Base-by-base conservation (phyloP, 2,329 filamentous ascomycete genomes). In the Geosmithia flava region DNA sequence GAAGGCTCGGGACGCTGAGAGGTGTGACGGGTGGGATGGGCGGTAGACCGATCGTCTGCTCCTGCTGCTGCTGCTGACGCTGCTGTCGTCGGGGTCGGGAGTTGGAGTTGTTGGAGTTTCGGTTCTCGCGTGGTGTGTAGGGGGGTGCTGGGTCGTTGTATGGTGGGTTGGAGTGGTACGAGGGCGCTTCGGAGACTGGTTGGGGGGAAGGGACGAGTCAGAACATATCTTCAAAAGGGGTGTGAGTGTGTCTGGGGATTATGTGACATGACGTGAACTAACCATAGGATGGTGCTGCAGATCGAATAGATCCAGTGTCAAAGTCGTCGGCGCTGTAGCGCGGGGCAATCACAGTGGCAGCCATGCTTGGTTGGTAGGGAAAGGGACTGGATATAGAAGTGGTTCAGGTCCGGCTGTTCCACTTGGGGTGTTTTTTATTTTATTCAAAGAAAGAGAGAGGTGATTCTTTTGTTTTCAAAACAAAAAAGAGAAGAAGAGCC, bases 241-340 rank as follows among this genome's bases (percentile, higher is more conserved):
- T 2, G 17, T 41, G 30, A 3, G 10, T 30, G n/a, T 23, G 17
- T 13, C 11, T 19, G 23, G 20, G 30, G 45, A 23, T 23, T 5
- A 5, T 19, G n/a, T 16, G n/a, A n/a, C n/a, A n/a, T 29, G 42
- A 7, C 27, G 17, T 7, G 23, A 7, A 67, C 75, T 70, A 55
- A 80, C 76, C 69, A 60, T 85, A 85, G 10, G 81, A 85, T 41
- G 81, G 81, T n/a, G 81, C 80, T 7, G 74, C 74, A 17, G 81
- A 85, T 54, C 70, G 78, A 52, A 85, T 75, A 10, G 82, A 85
- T 7, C 76, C 73, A 20, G 81, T 83, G 56, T 85, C 81, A 50
- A 82, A 78, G 59, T 85, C 81, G 51, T 78, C 74, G 6, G 65
- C 56, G 53, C 59, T 62, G 49, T 66, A 67, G 44, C 63, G 62